Evolutionary conservation across 1,139 yeast genomes (phyloP).

Genomic region (Diutina scorzettiae): DNA sequence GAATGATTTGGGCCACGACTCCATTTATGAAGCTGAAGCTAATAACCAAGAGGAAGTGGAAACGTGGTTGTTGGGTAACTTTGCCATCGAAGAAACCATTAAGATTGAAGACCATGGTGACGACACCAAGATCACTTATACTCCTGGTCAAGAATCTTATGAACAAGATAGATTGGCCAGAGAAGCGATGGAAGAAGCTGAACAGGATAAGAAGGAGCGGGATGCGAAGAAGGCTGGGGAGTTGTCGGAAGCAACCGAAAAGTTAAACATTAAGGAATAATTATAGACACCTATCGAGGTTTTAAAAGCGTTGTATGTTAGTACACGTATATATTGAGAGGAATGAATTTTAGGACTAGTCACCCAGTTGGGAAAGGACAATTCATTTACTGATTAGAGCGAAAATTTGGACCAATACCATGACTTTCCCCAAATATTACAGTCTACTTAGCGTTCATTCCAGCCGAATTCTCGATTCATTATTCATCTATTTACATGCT

Average conservation of each 20-base stretch:
- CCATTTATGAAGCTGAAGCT: conserved; percentile 80
- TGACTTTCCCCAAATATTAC: too few species aligned
- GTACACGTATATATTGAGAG: too few species aligned
- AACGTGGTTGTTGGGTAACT: conserved; percentile 60
- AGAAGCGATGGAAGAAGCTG: conserved; percentile 14
- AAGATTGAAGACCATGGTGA: conserved; percentile 29
- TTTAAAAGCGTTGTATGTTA: too few species aligned
- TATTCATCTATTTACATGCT: neutral
- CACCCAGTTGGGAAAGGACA: too few species aligned
- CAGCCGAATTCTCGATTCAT: too few species aligned
- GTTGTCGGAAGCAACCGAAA: conserved; percentile 7
- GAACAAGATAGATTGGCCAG: conserved; percentile 32
- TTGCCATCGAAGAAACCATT: conserved; percentile 54
- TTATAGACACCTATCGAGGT: conserved; percentile 11
- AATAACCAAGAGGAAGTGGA: conserved; percentile 55
- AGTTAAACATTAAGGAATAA: conserved; percentile 6
- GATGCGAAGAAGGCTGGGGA: conserved; percentile 7
- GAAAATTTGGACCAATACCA: too few species aligned
- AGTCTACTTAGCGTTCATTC: too few species aligned
- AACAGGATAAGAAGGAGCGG: conserved; percentile 7
- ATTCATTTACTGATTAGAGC: too few species aligned
- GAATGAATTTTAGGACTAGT: too few species aligned
- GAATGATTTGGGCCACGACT: conserved; percentile 69
- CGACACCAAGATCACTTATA: conserved; percentile 34
- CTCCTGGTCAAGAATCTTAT: conserved; percentile 37